phyloP scores from a whole-genome alignment of 805 yeast genomes.

The Vanderwaltozyma tropicalis region DNA sequence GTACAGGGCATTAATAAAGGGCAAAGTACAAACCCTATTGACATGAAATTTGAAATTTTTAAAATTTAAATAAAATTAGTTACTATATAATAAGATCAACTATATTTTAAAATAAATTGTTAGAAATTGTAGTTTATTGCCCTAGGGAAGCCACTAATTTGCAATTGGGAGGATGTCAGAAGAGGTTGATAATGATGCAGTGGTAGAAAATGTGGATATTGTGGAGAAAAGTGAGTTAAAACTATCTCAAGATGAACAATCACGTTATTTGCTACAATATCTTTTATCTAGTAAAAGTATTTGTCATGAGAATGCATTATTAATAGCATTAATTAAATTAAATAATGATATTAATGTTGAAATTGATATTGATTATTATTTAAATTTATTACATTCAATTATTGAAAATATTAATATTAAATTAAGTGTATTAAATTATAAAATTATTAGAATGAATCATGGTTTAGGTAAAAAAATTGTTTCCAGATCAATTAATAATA shows the following conservation, averaged over 20 bases:
- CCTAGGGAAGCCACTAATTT: too few relatives aligned
- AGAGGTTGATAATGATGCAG: too few relatives aligned
- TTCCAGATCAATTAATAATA: background rate
- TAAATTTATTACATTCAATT: background rate
- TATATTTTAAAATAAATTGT: too few relatives aligned
- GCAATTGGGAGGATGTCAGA: too few relatives aligned
- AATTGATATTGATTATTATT: background rate
- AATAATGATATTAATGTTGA: background rate
- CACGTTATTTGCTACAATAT: conserved; percentile 14
- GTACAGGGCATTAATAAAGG: too few relatives aligned
- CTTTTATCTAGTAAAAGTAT: conserved; percentile 17
- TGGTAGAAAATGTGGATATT: background rate
- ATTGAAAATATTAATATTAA: conserved; percentile 16
- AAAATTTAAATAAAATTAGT: too few relatives aligned
- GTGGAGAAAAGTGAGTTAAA: background rate
- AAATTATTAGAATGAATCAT: conserved; percentile 13
- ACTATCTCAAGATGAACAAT: background rate
- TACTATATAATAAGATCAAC: too few relatives aligned
- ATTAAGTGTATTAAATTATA: conserved; percentile 14
- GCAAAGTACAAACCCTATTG: too few relatives aligned
- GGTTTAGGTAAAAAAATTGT: conserved; percentile 17
- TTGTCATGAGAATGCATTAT: conserved; percentile 17
- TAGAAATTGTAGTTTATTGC: too few relatives aligned
- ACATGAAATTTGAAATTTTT: too few relatives aligned
- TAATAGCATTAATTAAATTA: conserved; percentile 12